phyloP scores from a whole-genome alignment of 805 yeast genomes.

The Brettanomyces sp. region DNA sequence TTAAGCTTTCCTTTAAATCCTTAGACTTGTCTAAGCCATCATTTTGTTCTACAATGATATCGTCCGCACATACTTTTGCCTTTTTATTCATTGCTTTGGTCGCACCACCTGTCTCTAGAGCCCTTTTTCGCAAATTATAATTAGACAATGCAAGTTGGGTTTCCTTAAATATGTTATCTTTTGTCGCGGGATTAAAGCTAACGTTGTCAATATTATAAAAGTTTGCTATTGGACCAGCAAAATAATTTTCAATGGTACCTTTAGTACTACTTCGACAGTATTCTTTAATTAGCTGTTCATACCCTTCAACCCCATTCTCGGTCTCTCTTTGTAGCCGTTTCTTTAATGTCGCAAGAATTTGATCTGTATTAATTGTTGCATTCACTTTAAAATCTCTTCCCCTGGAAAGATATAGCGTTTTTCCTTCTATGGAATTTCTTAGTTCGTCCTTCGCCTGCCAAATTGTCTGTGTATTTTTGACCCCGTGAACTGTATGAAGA shows the following conservation, averaged over 20 bases:
- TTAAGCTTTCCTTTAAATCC: constrained; percentile 7
- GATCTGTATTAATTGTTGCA: constrained; percentile 3
- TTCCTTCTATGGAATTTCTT: constrained; percentile 2
- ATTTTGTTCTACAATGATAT: background rate
- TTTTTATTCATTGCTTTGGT: constrained; percentile 1
- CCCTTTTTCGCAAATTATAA: constrained; percentile 1
- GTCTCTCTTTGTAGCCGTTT: constrained; percentile 1
- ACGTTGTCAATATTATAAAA: constrained; percentile 9
- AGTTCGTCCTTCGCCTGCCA: constrained; percentile 14
- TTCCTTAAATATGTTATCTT: constrained; percentile 4
- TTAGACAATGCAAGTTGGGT: constrained; percentile 6
- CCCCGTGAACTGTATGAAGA: constrained; percentile 50
- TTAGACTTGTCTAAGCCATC: background rate
- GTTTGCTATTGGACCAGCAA: constrained; percentile 6
- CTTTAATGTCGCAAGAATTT: constrained; percentile 1
- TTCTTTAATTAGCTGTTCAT: constrained; percentile 8
- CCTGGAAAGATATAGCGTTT: constrained; percentile 3
- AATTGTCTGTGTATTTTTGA: constrained; percentile 21
- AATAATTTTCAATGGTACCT: background rate
- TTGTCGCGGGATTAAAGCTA: constrained; percentile 8
- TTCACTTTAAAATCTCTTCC: constrained; percentile 3
- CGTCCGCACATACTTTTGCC: constrained; percentile 5
- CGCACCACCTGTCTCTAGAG: constrained; percentile 2
- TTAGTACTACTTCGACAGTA: constrained; percentile 2
- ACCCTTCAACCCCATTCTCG: constrained; percentile 3